Evolutionary conservation across 352 stramenopile species (phyloP).

Genomic region (Phytophthora agathidicida): DNA sequence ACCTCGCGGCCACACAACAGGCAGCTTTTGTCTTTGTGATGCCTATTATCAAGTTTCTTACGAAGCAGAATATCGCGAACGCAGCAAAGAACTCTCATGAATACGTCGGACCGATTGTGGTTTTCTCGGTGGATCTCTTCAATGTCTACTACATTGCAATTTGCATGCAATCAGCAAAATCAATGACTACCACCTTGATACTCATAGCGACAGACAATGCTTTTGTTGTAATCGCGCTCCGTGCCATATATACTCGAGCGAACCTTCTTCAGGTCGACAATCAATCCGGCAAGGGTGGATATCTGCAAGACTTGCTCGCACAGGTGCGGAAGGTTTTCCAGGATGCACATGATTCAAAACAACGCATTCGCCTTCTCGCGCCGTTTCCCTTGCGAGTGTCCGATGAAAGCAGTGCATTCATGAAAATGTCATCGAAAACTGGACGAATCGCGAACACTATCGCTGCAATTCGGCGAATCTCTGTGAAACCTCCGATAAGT

Average conservation of each 20-base stretch:
- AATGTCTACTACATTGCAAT: conserved; percentile 16
- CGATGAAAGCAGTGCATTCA: conserved; percentile 2
- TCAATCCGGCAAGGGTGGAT: not conserved
- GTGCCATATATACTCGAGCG: conserved; percentile 3
- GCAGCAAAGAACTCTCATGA: conserved; percentile 17
- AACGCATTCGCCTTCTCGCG: conserved; percentile 4
- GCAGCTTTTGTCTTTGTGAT: conserved; percentile 14
- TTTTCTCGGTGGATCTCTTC: conserved; percentile 17
- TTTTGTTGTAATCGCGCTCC: conserved; percentile 5
- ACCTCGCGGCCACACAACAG: conserved; percentile 5
- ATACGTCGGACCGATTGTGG: conserved; percentile 8
- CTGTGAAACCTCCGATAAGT: not conserved
- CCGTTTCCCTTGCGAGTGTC: conserved; percentile 3
- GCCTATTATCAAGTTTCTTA: conserved; percentile 24
- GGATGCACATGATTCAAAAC: not conserved
- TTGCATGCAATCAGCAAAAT: conserved; percentile 7
- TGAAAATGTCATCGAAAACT: conserved; percentile 10
- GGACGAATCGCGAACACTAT: conserved; percentile 1
- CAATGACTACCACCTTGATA: not conserved
- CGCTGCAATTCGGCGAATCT: not conserved
- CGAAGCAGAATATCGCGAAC: conserved; percentile 25
- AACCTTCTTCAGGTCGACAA: not conserved
- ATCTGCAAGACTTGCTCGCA: not conserved
- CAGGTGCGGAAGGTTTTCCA: conserved; percentile 1
- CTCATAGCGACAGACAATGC: conserved; percentile 2